Base-by-base conservation (phyloP, 2,329 filamentous ascomycete species). In the Daldinia eschscholtzii region DNA sequence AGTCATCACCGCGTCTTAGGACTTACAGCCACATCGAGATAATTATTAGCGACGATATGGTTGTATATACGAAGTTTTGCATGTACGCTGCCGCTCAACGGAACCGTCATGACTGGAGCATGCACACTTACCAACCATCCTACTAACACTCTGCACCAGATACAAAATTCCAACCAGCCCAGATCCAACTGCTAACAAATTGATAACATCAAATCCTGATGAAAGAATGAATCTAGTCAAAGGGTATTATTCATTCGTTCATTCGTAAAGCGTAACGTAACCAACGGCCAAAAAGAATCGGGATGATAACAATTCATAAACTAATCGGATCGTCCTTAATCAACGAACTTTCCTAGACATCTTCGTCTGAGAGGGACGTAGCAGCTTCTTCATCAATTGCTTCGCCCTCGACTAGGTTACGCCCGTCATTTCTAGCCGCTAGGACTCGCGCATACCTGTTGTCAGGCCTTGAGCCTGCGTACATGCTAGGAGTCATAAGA, bases 401-500 rank as follows among this genome's bases (percentile, higher is more conserved):
- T 64, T 68, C 67, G 39, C 53, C 56, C 37, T 69, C 70, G 12
- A 30, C 62, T 23, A 65, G n/a, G 26, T 59, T 37, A 6, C 65
- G 65, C 4, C 74, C 75, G 1, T 73, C 71, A 20, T 62, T 61
- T 4, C 63, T 48, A 12, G 74, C 74, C 3, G 71, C 69, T 6
- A 75, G n/a, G 1, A 66, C 72, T 10, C 74, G 73, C 10, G 72
- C 68, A 37, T 72, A 77, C 53, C 72, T 78, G 10, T 65, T 69
- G 20, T 78, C 76, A 0, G 76, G 75, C 6, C 70, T 67, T 20
- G 63, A 63, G 1, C 71, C 73, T 6, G 75, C 76, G 33, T 78
- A 78, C 71, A 77, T 76, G 13, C 70, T 64, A 0, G 81, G 76
- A 1, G 77, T 78, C 28, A 86, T 75, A 0, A 79, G 57, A 0